phyloP scores from a whole-genome alignment of 1,139 yeast genomes.

The Lodderomyces theae region DNA sequence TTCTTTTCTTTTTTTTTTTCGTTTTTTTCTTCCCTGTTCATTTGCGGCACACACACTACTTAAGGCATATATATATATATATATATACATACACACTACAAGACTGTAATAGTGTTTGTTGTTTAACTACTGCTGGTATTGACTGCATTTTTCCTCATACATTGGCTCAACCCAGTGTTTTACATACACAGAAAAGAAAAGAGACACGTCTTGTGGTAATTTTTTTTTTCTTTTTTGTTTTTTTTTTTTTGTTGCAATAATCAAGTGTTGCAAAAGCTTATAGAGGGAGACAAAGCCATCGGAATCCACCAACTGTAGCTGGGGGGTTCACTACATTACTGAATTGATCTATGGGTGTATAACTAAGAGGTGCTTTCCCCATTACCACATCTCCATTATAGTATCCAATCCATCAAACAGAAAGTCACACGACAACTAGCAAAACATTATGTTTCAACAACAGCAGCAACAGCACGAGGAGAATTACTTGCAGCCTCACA shows the following conservation, averaged over 20 bases:
- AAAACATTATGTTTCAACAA: constrained; percentile 5
- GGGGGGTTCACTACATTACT: no score
- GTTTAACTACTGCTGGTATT: not conserved
- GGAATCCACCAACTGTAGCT: no score
- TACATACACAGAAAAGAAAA: not conserved
- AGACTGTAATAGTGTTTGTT: no score
- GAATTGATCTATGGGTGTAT: no score
- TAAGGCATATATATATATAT: no score
- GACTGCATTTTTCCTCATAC: not conserved
- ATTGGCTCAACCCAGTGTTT: constrained; percentile 3
- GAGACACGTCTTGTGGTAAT: not conserved
- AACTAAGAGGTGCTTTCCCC: no score
- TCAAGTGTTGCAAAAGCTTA: constrained; percentile 2
- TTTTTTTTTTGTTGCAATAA: not conserved
- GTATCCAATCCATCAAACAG: no score
- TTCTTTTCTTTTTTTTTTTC: no score
- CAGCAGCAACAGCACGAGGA: constrained; percentile 5
- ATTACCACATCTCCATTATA: no score
- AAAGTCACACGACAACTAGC: not conserved
- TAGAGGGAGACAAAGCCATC: no score
- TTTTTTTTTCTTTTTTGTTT: not conserved
- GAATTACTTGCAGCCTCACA: constrained; percentile 4
- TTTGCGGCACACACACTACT: no score
- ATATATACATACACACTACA: no score
- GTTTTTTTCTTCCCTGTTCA: not conserved